Conservation (phyloP, 106 monocot genomes). For the Dioscorea alata region DNA sequence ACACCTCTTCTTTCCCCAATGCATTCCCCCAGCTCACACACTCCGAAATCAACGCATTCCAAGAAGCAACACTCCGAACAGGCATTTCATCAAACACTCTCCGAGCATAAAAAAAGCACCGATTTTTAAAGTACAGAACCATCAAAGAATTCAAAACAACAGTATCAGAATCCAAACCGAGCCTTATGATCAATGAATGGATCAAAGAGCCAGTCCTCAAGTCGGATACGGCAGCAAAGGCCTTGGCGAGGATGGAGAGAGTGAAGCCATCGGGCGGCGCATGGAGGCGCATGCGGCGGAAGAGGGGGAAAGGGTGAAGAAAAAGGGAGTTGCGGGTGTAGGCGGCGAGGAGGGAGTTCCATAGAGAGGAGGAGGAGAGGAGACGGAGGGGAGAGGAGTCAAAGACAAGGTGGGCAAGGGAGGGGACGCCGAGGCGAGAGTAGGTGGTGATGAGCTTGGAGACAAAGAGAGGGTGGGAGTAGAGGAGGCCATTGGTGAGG, state of each 20-base stretch:
- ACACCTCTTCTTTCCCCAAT: not conserved
- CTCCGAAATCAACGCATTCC: conserved; percentile 50
- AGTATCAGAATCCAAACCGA: conserved; percentile 30
- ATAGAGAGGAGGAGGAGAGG: conserved; percentile 12
- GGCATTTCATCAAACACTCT: conserved; percentile 74
- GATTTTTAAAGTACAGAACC: conserved; percentile 25
- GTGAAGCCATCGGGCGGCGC: conserved; percentile 46
- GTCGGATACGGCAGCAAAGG: conserved; percentile 19
- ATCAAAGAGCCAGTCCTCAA: conserved; percentile 8
- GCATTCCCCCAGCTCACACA: not conserved
- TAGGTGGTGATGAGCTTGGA: conserved; percentile 39
- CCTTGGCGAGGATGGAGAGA: conserved; percentile 50
- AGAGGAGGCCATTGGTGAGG: conserved; percentile 18
- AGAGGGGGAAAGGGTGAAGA: conserved; percentile 21
- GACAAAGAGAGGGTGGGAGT: conserved; percentile 13
- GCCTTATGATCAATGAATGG: conserved; percentile 33
- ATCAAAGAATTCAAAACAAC: conserved; percentile 58
- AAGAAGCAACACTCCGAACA: conserved; percentile 40
- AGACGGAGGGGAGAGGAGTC: conserved; percentile 7
- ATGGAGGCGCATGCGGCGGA: conserved; percentile 12
- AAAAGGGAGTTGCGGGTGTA: conserved; percentile 22
- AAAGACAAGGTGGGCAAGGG: conserved; percentile 27
- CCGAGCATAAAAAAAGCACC: conserved; percentile 12
- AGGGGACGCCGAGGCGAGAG: conserved; percentile 23
- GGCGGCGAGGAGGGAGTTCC: conserved; percentile 55